phyloP scores from a whole-genome alignment of 2,329 filamentous ascomycete species.

The Incumbomyces delicatus region DNA sequence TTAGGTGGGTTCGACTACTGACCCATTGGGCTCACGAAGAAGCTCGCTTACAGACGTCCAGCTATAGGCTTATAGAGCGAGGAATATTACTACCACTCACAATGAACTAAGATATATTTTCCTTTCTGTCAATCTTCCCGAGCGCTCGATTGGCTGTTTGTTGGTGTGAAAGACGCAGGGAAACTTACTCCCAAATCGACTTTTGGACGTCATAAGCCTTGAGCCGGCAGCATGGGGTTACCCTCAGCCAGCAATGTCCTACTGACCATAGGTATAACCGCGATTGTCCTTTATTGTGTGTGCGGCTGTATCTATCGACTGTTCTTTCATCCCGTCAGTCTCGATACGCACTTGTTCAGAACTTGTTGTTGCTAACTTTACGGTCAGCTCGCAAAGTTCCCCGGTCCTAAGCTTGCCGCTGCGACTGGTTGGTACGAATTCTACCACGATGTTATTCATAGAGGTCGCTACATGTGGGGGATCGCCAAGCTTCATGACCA shows the following conservation, averaged over 20 bases:
- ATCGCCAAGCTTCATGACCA: conserved; percentile 26
- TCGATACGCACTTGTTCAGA: neutral
- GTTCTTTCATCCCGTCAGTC: conserved; percentile 22
- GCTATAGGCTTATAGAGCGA: too few relatives aligned
- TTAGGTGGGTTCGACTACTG: too few relatives aligned
- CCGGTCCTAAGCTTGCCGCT: conserved; percentile 27
- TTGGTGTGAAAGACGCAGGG: too few relatives aligned
- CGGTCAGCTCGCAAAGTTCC: conserved; percentile 23
- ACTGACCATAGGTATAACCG: neutral
- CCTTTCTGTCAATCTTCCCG: too few relatives aligned
- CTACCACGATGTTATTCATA: conserved; percentile 24
- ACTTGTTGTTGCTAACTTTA: too few relatives aligned
- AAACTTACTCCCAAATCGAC: too few relatives aligned
- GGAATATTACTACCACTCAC: too few relatives aligned
- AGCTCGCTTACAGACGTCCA: too few relatives aligned
- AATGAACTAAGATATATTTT: too few relatives aligned
- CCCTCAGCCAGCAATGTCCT: neutral
- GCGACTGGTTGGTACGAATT: conserved; percentile 24
- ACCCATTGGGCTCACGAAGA: too few relatives aligned
- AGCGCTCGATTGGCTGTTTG: too few relatives aligned
- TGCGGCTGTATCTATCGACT: conserved; percentile 18
- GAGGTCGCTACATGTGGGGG: conserved; percentile 26
- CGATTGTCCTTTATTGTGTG: conserved; percentile 1
- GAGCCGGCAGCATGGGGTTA: neutral
- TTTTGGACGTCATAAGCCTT: too few relatives aligned